Conservation (phyloP, 495 filamentous ascomycete species). For the Darksidea phi region DNA sequence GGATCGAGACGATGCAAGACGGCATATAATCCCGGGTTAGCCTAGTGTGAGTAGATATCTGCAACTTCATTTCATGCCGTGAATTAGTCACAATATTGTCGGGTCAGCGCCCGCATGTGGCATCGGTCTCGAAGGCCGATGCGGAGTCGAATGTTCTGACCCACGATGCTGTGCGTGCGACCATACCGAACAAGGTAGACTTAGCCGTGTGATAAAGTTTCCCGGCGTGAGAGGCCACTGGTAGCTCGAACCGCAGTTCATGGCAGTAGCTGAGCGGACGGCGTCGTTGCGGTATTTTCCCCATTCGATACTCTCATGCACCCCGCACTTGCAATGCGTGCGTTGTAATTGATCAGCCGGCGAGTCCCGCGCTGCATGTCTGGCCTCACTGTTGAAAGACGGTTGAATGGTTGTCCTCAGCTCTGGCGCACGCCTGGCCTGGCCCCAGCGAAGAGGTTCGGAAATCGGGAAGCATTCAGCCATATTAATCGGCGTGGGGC, state of each 20-base stretch:
- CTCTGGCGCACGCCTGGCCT: not conserved
- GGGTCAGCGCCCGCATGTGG: constrained; percentile 12
- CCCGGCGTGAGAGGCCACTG: not conserved
- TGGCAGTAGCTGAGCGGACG: not conserved
- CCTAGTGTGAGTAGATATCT: not conserved
- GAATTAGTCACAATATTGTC: not conserved
- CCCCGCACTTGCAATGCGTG: constrained; percentile 23
- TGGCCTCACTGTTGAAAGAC: constrained; percentile 13
- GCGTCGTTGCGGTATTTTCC: constrained; percentile 18
- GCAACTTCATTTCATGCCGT: not conserved
- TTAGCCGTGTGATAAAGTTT: too few species aligned
- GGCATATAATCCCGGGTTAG: not conserved
- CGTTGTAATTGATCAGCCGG: constrained; percentile 28
- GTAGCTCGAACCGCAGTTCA: constrained; percentile 20
- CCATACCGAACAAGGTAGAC: not conserved
- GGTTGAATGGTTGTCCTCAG: not conserved
- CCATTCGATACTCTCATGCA: constrained; percentile 23
- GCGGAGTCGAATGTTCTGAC: not conserved
- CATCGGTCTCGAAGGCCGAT: constrained; percentile 11
- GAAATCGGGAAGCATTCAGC: constrained; percentile 8
- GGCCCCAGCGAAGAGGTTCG: constrained; percentile 12
- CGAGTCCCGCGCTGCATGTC: constrained; percentile 19
- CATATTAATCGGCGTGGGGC: constrained; percentile 10
- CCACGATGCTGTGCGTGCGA: too few species aligned
- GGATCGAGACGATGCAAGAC: not conserved